Percentiles rank a stretch among this genome's conserved stretches.
Evolutionary conservation across 2,329 filamentous ascomycete species (phyloP).

Genomic region (Penicillium hordei): DNA sequence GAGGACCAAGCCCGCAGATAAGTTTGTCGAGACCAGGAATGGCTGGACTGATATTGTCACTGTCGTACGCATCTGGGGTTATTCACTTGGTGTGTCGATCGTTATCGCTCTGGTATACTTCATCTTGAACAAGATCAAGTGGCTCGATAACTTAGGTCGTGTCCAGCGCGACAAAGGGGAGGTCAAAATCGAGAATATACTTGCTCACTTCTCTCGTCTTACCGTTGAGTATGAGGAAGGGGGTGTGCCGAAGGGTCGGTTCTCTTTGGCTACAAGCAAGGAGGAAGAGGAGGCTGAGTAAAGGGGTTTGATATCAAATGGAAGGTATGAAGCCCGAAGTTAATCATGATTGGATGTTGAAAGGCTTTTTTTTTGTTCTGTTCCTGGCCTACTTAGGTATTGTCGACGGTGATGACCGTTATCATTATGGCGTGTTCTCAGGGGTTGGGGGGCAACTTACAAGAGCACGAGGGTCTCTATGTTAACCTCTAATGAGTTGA

Average conservation of each 20-base stretch:
- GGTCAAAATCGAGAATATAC: slow-evolving; percentile 52
- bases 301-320: background rate
- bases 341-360: background rate
- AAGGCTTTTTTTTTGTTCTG: background rate
- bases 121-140: slow-evolving; percentile 46
- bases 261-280: slow-evolving; percentile 43
- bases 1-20: slow-evolving; percentile 28
- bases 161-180: slow-evolving; percentile 49
- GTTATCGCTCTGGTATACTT: slow-evolving; percentile 54
- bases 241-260: slow-evolving; percentile 45
- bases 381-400: background rate
- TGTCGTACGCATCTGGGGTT: slow-evolving; percentile 53
- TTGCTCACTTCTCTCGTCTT: slow-evolving; percentile 50
- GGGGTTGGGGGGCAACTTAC: background rate
- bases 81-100: slow-evolving; percentile 52
- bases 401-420: background rate
- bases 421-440: background rate
- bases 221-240: slow-evolving; percentile 52
- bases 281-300: slow-evolving; percentile 48
- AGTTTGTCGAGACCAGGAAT: slow-evolving; percentile 43
- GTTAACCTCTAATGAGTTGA: slow-evolving; percentile 2
- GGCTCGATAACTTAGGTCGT: slow-evolving; percentile 51
- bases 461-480: background rate
- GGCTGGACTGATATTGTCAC: slow-evolving; percentile 61
- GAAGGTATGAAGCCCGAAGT: background rate